These are phyloP conservation scores for Malus hybrid DNA, from an alignment of 331 rosid species.

Conservation along the genomic window DNA sequence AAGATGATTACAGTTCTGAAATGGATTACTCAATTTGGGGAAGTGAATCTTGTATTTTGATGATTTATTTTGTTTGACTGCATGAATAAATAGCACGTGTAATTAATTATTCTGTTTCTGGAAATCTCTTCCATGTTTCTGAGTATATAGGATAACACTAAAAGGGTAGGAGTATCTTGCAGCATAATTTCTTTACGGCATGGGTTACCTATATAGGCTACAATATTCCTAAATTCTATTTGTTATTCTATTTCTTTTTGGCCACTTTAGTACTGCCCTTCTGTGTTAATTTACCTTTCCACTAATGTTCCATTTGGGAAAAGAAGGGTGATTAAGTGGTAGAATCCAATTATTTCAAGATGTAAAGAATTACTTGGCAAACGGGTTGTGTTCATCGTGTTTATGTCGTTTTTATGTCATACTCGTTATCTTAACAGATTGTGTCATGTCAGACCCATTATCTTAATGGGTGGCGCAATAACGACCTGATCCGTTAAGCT, in stretches of 20 bases:
- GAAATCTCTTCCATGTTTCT: not conserved
- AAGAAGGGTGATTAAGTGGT: not conserved
- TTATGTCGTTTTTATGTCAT: too few species aligned
- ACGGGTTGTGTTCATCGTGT: too few species aligned
- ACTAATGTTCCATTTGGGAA: not conserved
- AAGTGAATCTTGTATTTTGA: not conserved
- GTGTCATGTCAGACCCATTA: too few species aligned
- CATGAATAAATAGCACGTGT: too few species aligned
- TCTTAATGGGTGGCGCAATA: too few species aligned
- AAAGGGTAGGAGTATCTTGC: not conserved
- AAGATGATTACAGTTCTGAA: not conserved
- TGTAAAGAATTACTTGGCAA: too few species aligned
- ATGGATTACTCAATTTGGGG: not conserved
- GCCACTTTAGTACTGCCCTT: not conserved
- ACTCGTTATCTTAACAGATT: too few species aligned
- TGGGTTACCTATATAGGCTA: not conserved
- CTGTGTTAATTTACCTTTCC: not conserved
- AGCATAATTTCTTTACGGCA: not conserved
- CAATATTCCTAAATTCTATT: not conserved
- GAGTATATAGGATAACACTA: not conserved
- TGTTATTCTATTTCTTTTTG: not conserved
- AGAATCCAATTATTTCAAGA: not conserved
- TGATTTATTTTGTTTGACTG: too few species aligned
- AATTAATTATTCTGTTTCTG: not conserved
- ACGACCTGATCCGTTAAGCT: too few species aligned